phyloP scores from a whole-genome alignment of 352 stramenopile genomes.

The Globisporangium middletonii region DNA sequence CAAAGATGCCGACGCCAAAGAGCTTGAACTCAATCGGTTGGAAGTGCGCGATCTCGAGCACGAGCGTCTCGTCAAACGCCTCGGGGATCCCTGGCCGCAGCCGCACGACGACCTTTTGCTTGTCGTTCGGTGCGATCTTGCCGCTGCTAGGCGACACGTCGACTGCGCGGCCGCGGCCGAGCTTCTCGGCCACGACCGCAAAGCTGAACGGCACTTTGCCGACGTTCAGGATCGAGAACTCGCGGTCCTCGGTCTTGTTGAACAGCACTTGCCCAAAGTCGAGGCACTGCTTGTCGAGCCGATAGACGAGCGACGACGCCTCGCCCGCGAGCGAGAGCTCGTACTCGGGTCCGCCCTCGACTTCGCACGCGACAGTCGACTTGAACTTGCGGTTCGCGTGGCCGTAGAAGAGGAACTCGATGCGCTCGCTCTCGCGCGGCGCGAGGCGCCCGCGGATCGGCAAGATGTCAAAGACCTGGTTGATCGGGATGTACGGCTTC shows the following conservation, averaged over 20 bases:
- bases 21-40: constrained; percentile 89
- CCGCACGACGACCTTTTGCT: constrained; percentile 83
- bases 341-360: constrained; percentile 93
- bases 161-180: constrained; percentile 43
- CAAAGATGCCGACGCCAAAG: constrained; percentile 87
- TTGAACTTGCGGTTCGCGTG: constrained; percentile 91
- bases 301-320: constrained; percentile 89
- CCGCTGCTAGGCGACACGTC: constrained; percentile 77
- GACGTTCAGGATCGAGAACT: constrained; percentile 90
- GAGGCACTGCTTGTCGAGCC: constrained; percentile 85
- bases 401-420: constrained; percentile 94
- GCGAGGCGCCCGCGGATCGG: constrained; percentile 85
- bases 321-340: constrained; percentile 86
- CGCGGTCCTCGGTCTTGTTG: constrained; percentile 89
- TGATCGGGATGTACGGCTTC: constrained; percentile 87
- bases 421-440: constrained; percentile 85
- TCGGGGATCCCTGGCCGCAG: constrained; percentile 87
- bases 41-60: constrained; percentile 94
- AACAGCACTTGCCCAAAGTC: constrained; percentile 94
- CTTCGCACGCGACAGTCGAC: constrained; percentile 85
- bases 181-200: constrained; percentile 37
- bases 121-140: constrained; percentile 86
- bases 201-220: constrained; percentile 92
- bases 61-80: constrained; percentile 80
- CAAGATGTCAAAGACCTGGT: constrained; percentile 94